Evolutionary conservation across 2,329 filamentous ascomycete genomes (phyloP).

Genomic region (Venturiaceae sp.): DNA sequence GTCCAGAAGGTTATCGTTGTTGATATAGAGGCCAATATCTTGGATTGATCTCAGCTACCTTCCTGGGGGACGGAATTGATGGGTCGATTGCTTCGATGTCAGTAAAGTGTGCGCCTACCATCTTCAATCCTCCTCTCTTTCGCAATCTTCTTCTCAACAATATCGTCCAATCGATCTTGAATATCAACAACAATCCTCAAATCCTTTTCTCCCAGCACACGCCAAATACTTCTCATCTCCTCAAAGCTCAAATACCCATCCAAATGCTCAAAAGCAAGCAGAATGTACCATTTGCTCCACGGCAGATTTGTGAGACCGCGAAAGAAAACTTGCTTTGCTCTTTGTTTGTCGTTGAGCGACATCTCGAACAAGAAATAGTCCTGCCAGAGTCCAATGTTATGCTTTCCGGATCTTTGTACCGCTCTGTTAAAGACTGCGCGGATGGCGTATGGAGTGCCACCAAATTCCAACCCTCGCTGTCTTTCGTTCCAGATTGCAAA

Average conservation of each 20-base stretch:
- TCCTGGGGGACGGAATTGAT: no score
- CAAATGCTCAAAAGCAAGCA: conserved; percentile 44
- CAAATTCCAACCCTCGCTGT: conserved; percentile 28
- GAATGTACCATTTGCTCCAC: conserved; percentile 52
- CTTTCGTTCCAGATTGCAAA: conserved; percentile 49
- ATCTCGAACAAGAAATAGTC: conserved; percentile 23
- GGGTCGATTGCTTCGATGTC: no score
- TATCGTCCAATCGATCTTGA: conserved; percentile 3
- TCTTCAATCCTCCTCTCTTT: not conserved
- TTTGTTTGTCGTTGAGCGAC: conserved; percentile 21
- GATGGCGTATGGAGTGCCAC: conserved; percentile 41
- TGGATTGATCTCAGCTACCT: no score
- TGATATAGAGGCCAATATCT: no score
- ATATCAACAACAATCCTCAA: conserved; percentile 39
- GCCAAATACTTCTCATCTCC: conserved; percentile 44
- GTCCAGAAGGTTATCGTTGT: no score
- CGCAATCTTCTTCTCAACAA: not conserved
- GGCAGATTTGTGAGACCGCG: conserved; percentile 48
- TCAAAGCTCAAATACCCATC: conserved; percentile 27
- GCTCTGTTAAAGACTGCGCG: conserved; percentile 48
- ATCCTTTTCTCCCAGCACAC: conserved; percentile 52
- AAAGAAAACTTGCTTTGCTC: conserved; percentile 44
- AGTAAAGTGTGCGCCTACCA: no score
- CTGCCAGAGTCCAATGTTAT: conserved; percentile 22
- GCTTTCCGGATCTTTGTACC: conserved; percentile 22